These are phyloP conservation scores for Magnaporthiopsis poae DNA, from an alignment of 2,329 filamentous ascomycete genomes.

Conservation along the genomic window DNA sequence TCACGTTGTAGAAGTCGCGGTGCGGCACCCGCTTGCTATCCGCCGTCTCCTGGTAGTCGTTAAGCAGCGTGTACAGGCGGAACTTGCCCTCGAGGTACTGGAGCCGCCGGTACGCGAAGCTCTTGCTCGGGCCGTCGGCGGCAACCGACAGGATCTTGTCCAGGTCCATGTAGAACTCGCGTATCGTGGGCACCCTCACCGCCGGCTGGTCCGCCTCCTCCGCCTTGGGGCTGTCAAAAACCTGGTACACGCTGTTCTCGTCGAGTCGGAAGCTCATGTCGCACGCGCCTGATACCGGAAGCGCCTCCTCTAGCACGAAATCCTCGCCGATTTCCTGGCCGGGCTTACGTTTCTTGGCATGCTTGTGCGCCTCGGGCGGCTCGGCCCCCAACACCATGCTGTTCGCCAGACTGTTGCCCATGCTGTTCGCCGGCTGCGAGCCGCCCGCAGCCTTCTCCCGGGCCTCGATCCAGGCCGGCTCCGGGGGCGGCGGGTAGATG, in stretches of 20 bases:
- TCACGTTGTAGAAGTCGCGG: slow-evolving; percentile 96
- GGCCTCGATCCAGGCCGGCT: slow-evolving; percentile 74
- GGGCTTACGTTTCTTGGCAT: slow-evolving; percentile 62
- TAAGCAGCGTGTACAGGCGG: slow-evolving; percentile 83
- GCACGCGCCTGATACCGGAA: slow-evolving; percentile 62
- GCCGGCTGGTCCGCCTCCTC: slow-evolving; percentile 57
- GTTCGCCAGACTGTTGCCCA: slow-evolving; percentile 35
- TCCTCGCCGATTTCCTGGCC: slow-evolving; percentile 87
- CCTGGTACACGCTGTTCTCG: slow-evolving; percentile 78
- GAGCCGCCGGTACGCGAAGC: slow-evolving; percentile 86
- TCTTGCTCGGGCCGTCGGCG: slow-evolving; percentile 91
- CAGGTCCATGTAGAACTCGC: slow-evolving; percentile 92
- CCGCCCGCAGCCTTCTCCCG: slow-evolving; percentile 19
- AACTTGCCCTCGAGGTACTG: slow-evolving; percentile 97
- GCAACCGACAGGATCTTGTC: slow-evolving; percentile 81
- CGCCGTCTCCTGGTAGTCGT: slow-evolving; percentile 95
- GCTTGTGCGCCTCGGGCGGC: slow-evolving; percentile 14
- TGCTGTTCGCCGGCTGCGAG: slow-evolving; percentile 19
- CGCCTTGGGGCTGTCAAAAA: slow-evolving; percentile 63
- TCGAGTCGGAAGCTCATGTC: slow-evolving; percentile 72
- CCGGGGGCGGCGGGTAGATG: slow-evolving; percentile 84
- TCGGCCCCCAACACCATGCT: slow-evolving; percentile 29
- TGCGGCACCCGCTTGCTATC: slow-evolving; percentile 97
- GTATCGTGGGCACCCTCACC: slow-evolving; percentile 76
- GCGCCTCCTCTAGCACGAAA: slow-evolving; percentile 69